Conservation (phyloP, 768 basidiomycete genomes). For the Trametes sanguinea region DNA sequence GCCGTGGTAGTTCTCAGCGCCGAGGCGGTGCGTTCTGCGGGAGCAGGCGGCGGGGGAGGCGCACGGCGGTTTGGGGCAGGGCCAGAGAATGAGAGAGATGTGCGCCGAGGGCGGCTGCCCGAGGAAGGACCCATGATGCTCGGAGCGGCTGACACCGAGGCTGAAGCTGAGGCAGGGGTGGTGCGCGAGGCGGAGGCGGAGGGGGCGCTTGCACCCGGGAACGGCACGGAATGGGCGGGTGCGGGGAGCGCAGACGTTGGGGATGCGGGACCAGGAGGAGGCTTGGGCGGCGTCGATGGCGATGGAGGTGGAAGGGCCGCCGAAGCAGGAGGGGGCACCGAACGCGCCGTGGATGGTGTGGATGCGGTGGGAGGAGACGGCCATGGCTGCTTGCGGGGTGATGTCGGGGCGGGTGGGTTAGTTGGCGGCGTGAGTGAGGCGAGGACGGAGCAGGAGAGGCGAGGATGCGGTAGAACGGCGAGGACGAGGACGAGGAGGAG, state of each 20-base stretch:
- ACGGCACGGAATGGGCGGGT: conserved; percentile 16
- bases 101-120: conserved; percentile 24
- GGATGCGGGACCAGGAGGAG: conserved; percentile 25
- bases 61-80: conserved; percentile 24
- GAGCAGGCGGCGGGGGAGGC: conserved; percentile 22
- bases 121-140: conserved; percentile 2
- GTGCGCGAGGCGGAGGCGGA: conserved; percentile 4
- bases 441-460: neutral
- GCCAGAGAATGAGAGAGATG: conserved; percentile 18
- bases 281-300: conserved; percentile 22
- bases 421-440: neutral
- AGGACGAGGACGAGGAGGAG: neutral
- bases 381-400: conserved; percentile 7
- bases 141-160: conserved; percentile 6
- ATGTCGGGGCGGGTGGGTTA: neutral
- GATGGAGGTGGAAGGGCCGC: neutral
- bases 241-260: conserved; percentile 26
- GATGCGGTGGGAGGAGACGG: conserved; percentile 26
- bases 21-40: conserved; percentile 15
- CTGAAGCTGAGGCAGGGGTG: conserved; percentile 5
- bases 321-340: conserved; percentile 19
- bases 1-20: conserved; percentile 6
- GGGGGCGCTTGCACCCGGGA: conserved; percentile 19
- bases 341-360: conserved; percentile 26
- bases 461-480: neutral